Conservation (phyloP, 768 basidiomycete genomes). For the Rhodotorula kratochvilovae region DNA sequence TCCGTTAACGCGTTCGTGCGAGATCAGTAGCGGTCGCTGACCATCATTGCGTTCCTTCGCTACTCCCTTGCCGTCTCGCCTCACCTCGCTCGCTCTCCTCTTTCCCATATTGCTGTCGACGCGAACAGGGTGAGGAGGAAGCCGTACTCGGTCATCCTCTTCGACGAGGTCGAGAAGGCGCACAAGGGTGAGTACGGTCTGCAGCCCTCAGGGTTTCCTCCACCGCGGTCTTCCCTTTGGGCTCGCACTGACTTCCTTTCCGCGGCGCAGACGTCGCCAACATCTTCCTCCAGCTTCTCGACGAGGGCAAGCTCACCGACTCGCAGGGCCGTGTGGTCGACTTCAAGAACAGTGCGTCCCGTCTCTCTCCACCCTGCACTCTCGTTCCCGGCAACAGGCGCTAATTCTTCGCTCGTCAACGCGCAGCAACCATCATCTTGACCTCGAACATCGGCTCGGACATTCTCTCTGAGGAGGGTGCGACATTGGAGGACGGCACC, state of each 20-base stretch:
- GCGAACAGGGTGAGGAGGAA: slow-evolving; percentile 33
- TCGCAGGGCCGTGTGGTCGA: slow-evolving; percentile 49
- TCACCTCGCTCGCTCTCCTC: background rate
- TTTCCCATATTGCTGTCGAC: background rate
- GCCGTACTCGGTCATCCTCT: slow-evolving; percentile 24
- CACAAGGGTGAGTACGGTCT: slow-evolving; percentile 38
- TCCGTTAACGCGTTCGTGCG: too few species aligned
- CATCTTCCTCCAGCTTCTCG: slow-evolving; percentile 51
- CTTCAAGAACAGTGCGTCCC: slow-evolving; percentile 42
- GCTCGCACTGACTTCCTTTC: background rate
- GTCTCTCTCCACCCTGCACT: background rate
- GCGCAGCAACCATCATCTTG: slow-evolving; percentile 43
- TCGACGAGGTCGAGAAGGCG: slow-evolving; percentile 49
- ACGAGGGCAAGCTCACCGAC: slow-evolving; percentile 51
- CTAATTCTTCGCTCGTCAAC: slow-evolving; percentile 45
- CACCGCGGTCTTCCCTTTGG: too few species aligned
- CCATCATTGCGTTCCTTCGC: too few species aligned
- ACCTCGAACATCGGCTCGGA: slow-evolving; percentile 42
- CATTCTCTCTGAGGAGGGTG: slow-evolving; percentile 40
- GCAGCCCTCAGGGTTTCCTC: background rate
- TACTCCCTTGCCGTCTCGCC: too few species aligned
- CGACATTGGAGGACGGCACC: slow-evolving; percentile 16
- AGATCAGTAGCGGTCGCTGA: too few species aligned
- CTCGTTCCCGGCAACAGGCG: slow-evolving; percentile 36
- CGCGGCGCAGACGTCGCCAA: slow-evolving; percentile 47